Percentiles rank a stretch among this genome's conserved stretches.
Conservation (phyloP, 192 early-diverging fungal genomes). For the Linnemannia elongata region DNA sequence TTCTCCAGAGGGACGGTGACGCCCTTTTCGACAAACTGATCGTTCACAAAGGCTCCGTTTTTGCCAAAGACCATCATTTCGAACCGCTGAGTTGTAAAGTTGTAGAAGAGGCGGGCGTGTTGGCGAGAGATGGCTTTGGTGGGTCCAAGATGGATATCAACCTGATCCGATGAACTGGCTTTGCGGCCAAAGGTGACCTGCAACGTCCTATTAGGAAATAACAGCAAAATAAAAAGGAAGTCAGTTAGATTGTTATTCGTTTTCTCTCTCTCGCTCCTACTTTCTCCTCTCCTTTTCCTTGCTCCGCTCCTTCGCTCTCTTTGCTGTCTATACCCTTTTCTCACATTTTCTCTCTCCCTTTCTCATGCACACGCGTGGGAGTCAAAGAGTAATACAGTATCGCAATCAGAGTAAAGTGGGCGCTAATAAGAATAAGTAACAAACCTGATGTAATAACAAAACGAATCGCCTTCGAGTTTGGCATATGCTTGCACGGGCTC, state of each 20-base stretch:
- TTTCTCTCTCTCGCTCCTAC: not conserved
- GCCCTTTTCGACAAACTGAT: constrained; percentile 79
- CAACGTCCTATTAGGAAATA: constrained; percentile 64
- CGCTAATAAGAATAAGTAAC: not conserved
- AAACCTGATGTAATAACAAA: constrained; percentile 84
- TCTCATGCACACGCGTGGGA: too few species aligned
- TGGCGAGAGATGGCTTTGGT: constrained; percentile 89
- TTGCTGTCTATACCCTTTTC: too few species aligned
- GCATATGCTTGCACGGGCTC: constrained; percentile 89
- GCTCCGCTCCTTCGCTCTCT: not conserved
- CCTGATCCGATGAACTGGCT: constrained; percentile 69
- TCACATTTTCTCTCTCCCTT: too few species aligned
- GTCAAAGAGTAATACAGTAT: too few species aligned
- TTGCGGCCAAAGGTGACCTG: constrained; percentile 84
- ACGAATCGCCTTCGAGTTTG: constrained; percentile 87
- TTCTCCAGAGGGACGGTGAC: constrained; percentile 74
- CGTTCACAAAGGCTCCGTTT: constrained; percentile 92
- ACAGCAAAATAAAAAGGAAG: not conserved
- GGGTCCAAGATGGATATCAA: constrained; percentile 90
- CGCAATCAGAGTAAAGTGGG: not conserved
- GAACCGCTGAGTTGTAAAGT: constrained; percentile 83
- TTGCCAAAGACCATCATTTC: constrained; percentile 91
- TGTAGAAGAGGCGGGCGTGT: constrained; percentile 90
- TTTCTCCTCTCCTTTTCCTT: not conserved
- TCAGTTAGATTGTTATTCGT: not conserved